These are phyloP conservation scores for Teratosphaeria viscida DNA, from an alignment of 2,329 filamentous ascomycete genomes.

Conservation along the genomic window DNA sequence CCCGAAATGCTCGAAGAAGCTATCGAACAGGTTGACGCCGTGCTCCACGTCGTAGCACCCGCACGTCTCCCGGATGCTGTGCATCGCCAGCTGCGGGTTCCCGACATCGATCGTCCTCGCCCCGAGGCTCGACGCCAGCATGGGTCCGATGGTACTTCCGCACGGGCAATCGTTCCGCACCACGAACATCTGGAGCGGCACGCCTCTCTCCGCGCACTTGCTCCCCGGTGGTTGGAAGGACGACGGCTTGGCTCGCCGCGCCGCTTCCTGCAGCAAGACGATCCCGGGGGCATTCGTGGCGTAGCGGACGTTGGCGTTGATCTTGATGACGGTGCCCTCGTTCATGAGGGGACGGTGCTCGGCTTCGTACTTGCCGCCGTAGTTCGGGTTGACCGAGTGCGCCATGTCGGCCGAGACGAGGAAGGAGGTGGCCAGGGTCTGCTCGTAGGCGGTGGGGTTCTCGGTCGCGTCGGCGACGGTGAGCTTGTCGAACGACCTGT, in stretches of 20 bases:
- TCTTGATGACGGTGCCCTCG: constrained; percentile 90
- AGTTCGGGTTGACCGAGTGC: constrained; percentile 92
- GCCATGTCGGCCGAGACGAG: constrained; percentile 96
- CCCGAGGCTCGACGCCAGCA: constrained; percentile 78
- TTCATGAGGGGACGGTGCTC: constrained; percentile 93
- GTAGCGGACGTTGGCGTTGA: constrained; percentile 96
- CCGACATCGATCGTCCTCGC: constrained; percentile 84
- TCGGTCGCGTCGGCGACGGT: constrained; percentile 43
- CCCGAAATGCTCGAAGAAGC: constrained; percentile 80
- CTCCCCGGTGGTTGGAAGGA: constrained; percentile 21
- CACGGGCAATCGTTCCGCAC: constrained; percentile 92
- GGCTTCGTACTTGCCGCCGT: constrained; percentile 78
- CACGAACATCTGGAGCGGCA: constrained; percentile 90
- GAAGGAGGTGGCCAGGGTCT: constrained; percentile 83
- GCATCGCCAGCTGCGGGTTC: constrained; percentile 92
- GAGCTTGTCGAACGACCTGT: constrained; percentile 55
- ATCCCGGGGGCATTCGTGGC: constrained; percentile 94
- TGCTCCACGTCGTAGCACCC: constrained; percentile 80
- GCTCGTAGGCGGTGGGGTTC: constrained; percentile 76
- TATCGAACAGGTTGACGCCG: constrained; percentile 73
- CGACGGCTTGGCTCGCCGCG: constrained; percentile 44
- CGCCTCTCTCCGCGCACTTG: constrained; percentile 48
- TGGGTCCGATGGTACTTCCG: constrained; percentile 95
- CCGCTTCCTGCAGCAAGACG: constrained; percentile 80
- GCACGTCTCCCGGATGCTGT: constrained; percentile 88